Evolutionary conservation across 805 yeast species (phyloP), one percentile per base, ranked within the genome.

Genomic region (Pichia paraexigua): DNA sequence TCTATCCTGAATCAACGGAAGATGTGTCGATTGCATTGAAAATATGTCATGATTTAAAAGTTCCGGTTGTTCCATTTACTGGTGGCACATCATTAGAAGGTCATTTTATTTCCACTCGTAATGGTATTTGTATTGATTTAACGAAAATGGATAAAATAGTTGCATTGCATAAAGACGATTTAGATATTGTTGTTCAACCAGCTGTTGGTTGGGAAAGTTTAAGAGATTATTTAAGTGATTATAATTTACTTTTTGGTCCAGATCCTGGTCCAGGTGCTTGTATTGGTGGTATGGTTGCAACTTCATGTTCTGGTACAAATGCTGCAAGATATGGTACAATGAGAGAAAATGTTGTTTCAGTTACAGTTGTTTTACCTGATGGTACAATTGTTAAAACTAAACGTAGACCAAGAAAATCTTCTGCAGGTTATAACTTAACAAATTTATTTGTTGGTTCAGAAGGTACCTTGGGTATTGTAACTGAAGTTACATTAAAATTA

Each of bases 61-160:
- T 87, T 2, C 92, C 95, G 4, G 80, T 86, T 55, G 80, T 87
- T 21, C 90, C 92, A 5, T 84, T 70, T 53, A 79, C 87, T 1
- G 95, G 94, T 11, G 88, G 88, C 32, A 81, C 94, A 0, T 83
- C 92, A 0, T 68, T 87, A 41, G 95, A 87, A 64, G 95, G 95
- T 18, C 90, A 87, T 61, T 83, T 80, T 63, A 73, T 83, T 47
- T 82, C 87, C 3, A 83, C 90, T 0, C 72, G 89, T 58, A 72
- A 77, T 6, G 85, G 87, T 2, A 72, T 85, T 5, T 72, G 78
- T 43, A 59, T 84, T 40, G 92, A 85, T 61, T 65, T 85, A 32
- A 71, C 79, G n/a, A 69, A 74, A 51, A 77, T 87, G 86, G 73
- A 82, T 65, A 63, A 75, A 46, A 74, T 87, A 7, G 22, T 86